Base-by-base conservation (phyloP, 331 rosid species). In the Phaseolus coccineus region DNA sequence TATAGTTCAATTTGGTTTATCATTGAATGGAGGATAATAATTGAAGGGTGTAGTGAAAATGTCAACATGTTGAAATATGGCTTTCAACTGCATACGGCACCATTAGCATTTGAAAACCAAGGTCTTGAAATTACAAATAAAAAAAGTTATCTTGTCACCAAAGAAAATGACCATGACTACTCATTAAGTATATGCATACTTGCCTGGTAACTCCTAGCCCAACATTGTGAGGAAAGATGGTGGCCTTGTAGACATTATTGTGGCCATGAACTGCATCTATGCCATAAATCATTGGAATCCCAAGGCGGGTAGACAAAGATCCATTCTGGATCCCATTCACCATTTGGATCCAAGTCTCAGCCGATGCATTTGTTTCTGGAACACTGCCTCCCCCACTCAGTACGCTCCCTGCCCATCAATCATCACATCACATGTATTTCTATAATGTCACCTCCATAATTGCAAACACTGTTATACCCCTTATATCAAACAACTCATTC, bases 191-290 rank as follows among this genome's bases (percentile, higher is more conserved):
- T 13, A 66, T 42, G 37, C 25, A 40, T 24, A 67, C 72, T 40
- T 67, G 72, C 98, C 97, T 93, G 71, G 97, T 93, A 27, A 77
- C 93, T 19, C 98, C 98, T 5, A 91, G 90, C 5, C 96, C 97
- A 59, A 94, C 87, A 85, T 94, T 91, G 58, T 94, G 94, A 40
- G 92, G 97, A 68, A 94, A 90, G 64, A 90, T 77, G 4, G 98
- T 94, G 50, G 98, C 89, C 5, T 87, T 89, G 67, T 86, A 91
- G 51, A 90, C 97, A 74, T 85, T 89, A 74, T 90, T 91, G 80
- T 93, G 90, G 33, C 98, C 98, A 56, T 91, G 98, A 78, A 93
- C 94, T 40, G 92, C 98, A 51, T 94, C 96, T 33, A 91, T 94
- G 5, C 96, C 98, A 76, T 93, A 93, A 52, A 93, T 86, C 91